These are phyloP conservation scores for Schwanniomyces vanrijiae DNA, from an alignment of 805 yeast genomes.

Conservation along the genomic window DNA sequence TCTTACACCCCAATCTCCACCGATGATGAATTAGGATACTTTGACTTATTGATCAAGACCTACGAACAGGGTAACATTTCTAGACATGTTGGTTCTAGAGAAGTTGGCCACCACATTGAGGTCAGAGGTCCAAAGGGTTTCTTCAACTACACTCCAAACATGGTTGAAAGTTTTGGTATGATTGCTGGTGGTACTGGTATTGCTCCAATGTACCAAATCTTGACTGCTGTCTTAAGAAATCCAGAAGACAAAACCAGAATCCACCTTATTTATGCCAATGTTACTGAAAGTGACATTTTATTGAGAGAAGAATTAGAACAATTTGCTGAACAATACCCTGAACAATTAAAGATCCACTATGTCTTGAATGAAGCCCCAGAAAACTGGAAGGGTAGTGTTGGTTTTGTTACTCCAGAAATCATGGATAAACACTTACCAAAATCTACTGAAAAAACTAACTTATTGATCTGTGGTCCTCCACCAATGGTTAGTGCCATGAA, in stretches of 20 bases:
- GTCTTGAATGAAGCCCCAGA: constrained; percentile 73
- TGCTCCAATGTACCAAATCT: constrained; percentile 92
- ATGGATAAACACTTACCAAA: constrained; percentile 63
- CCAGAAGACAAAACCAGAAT: constrained; percentile 79
- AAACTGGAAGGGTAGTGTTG: constrained; percentile 74
- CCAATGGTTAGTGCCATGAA: constrained; percentile 86
- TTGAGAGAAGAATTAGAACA: constrained; percentile 77
- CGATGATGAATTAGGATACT: constrained; percentile 75
- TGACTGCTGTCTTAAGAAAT: constrained; percentile 74
- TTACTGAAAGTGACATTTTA: constrained; percentile 74
- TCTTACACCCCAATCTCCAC: constrained; percentile 89
- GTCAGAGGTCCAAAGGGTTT: constrained; percentile 92
- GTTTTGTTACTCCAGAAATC: constrained; percentile 77
- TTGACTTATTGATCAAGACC: constrained; percentile 82
- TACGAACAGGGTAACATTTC: constrained; percentile 87
- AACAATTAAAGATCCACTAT: constrained; percentile 64
- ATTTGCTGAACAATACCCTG: constrained; percentile 55
- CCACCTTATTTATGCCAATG: constrained; percentile 77
- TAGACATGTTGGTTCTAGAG: constrained; percentile 64
- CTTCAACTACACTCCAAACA: constrained; percentile 78
- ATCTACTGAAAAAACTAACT: constrained; percentile 58
- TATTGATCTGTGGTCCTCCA: constrained; percentile 92
- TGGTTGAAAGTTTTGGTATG: constrained; percentile 76
- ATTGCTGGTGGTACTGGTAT: constrained; percentile 97
- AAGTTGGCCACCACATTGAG: constrained; percentile 74